These are phyloP conservation scores for Penicillium fuscoglaucum DNA, from an alignment of 2,329 filamentous ascomycete species.

Conservation along the genomic window DNA sequence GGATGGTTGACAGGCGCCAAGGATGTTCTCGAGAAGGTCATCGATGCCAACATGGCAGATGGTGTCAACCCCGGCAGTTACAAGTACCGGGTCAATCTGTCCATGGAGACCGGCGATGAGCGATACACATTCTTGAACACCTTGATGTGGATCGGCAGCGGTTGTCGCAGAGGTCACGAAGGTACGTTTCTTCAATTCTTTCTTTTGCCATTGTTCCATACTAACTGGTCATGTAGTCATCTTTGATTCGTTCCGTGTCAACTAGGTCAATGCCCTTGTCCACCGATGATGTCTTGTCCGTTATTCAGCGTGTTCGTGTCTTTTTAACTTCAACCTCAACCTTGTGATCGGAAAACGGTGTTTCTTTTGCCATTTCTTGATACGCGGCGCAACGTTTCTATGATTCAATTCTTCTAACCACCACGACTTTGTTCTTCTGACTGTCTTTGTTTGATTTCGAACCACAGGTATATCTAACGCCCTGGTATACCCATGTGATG, in stretches of 20 bases:
- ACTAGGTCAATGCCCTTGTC: slow-evolving; percentile 23
- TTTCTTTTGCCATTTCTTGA: slow-evolving; percentile 18
- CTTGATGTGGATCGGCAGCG: slow-evolving; percentile 53
- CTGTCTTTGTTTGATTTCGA: slow-evolving; percentile 7
- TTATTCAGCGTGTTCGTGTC: slow-evolving; percentile 26
- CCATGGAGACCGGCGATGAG: slow-evolving; percentile 53
- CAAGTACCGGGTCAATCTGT: slow-evolving; percentile 50
- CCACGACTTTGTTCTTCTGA: slow-evolving; percentile 3
- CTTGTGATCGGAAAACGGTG: slow-evolving; percentile 26
- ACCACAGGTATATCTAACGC: not conserved
- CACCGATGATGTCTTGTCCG: slow-evolving; percentile 13
- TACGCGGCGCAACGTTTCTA: slow-evolving; percentile 14
- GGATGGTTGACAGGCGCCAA: slow-evolving; percentile 53
- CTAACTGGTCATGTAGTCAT: slow-evolving; percentile 30
- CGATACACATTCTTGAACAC: slow-evolving; percentile 52
- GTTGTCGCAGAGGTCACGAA: slow-evolving; percentile 49
- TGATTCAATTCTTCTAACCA: slow-evolving; percentile 7
- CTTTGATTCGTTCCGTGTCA: slow-evolving; percentile 41
- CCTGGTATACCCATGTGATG: not conserved
- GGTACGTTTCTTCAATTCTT: slow-evolving; percentile 30
- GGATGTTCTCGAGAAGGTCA: slow-evolving; percentile 51
- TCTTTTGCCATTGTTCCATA: not conserved
- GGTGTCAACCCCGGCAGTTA: slow-evolving; percentile 51
- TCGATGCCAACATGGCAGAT: slow-evolving; percentile 47
- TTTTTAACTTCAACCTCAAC: slow-evolving; percentile 6